These are phyloP conservation scores for Ceratocystis ficicola DNA, from an alignment of 2,329 filamentous ascomycete genomes.

Conservation along the genomic window DNA sequence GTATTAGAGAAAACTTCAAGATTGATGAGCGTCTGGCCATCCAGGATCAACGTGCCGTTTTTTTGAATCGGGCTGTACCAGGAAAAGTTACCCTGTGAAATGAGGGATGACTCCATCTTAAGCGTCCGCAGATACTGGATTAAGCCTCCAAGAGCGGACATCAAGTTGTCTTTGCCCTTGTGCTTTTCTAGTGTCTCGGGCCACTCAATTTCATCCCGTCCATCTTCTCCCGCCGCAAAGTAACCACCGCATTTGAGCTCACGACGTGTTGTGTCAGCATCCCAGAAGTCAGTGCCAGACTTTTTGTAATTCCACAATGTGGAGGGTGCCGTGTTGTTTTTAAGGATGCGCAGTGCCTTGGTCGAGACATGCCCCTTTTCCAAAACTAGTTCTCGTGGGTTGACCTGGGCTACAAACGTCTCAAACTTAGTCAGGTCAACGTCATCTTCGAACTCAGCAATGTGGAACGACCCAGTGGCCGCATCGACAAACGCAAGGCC, in stretches of 20 bases:
- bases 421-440: conserved; percentile 92
- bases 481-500: conserved; percentile 92
- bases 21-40: conserved; percentile 93
- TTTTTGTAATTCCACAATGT: conserved; percentile 95
- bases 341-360: conserved; percentile 84
- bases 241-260: conserved; percentile 73
- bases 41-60: conserved; percentile 82
- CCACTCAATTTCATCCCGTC: conserved; percentile 51
- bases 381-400: conserved; percentile 74
- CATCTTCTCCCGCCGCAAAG: conserved; percentile 48
- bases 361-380: conserved; percentile 78
- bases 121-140: conserved; percentile 75
- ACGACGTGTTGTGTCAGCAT: conserved; percentile 65
- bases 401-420: conserved; percentile 85
- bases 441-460: conserved; percentile 89
- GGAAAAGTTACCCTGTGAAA: conserved; percentile 82
- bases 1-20: conserved; percentile 95
- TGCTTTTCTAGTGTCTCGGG: conserved; percentile 60
- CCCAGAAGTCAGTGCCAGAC: conserved; percentile 78
- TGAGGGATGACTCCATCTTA: conserved; percentile 75
- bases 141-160: conserved; percentile 84
- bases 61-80: conserved; percentile 84
- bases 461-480: conserved; percentile 84
- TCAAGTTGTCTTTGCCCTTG: conserved; percentile 65
- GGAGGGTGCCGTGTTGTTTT: conserved; percentile 85